Base-by-base conservation (phyloP, 495 filamentous ascomycete species). In the Hypoxylon lienhwacheense region DNA sequence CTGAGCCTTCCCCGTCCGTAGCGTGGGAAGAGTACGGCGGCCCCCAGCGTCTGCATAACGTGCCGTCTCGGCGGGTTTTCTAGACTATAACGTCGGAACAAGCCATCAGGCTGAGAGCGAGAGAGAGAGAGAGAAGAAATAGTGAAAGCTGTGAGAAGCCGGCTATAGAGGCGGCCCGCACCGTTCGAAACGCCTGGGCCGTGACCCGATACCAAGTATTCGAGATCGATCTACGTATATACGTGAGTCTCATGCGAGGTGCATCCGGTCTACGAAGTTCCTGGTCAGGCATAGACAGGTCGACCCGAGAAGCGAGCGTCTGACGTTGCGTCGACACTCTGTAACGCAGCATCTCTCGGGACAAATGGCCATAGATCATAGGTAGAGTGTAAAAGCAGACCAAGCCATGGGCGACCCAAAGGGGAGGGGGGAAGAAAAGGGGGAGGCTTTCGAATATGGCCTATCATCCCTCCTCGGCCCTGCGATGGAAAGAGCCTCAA, bases 161-260 rank as follows among this genome's bases (percentile, higher is more conserved):
- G 22, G 32, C 21, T 20, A 53, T 12, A 45, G 29, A 55, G 29
- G 43, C 58, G 58, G 58, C 52, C 58, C 58, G 58, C 58, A 43
- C 52, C 52, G 52, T 35, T 34, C 40, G 50, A 19, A 43, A 21
- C n/a, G n/a, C n/a, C n/a, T n/a, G n/a, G n/a, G n/a, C 45, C n/a
- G 36, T 53, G 58, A 56, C 43, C 47, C 19, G 22, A 48, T 43
- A 26, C 43, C 26, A 56, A 53, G 43, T 15, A 26, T 14, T 33
- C 41, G 50, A 39, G 35, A 53, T 52, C 47, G 58, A 48, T 48
- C 29, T 37, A 24, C 29, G 35, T 14, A 48, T 48, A 21, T 37
- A 24, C 29, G 35, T 14, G 47, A 35, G 32, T 22, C 47, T 15
- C 15, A 51, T 55, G 12, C 21, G 2, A 20, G 22, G 20, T 47